Conservation (phyloP, 192 early-diverging fungal genomes). For the Helicostylum pulchrum region DNA sequence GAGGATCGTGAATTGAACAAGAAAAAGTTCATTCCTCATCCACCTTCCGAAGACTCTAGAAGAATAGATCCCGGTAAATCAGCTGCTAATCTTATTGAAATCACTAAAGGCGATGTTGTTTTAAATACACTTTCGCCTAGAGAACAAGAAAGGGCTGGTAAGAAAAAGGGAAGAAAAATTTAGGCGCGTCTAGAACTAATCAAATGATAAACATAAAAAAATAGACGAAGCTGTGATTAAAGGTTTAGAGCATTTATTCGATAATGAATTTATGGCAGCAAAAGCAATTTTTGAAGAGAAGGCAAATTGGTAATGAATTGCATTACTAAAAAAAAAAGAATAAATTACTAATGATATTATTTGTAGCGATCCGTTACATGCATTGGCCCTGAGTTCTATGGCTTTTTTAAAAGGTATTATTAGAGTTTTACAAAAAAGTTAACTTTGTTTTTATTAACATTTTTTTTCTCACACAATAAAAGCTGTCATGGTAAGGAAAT, state of each 20-base stretch:
- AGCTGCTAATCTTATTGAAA: slow-evolving; percentile 17
- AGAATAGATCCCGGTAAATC: slow-evolving; percentile 13
- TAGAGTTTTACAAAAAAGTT: not conserved
- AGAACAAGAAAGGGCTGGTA: slow-evolving; percentile 35
- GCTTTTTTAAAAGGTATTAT: slow-evolving; percentile 53
- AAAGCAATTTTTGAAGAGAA: slow-evolving; percentile 23
- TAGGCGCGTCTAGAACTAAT: too few relatives aligned
- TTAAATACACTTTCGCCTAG: slow-evolving; percentile 23
- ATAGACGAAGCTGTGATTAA: slow-evolving; percentile 26
- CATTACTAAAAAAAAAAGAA: not conserved
- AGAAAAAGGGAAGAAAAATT: not conserved
- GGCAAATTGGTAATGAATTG: slow-evolving; percentile 16
- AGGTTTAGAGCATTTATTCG: slow-evolving; percentile 28
- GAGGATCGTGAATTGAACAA: not conserved
- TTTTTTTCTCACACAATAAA: slow-evolving; percentile 9
- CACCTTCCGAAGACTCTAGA: not conserved
- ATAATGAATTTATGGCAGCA: slow-evolving; percentile 34
- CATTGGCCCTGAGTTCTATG: slow-evolving; percentile 49
- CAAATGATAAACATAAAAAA: too few relatives aligned
- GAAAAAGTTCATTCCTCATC: not conserved
- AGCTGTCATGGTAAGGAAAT: slow-evolving; percentile 24
- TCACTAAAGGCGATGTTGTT: slow-evolving; percentile 18
- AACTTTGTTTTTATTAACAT: not conserved
- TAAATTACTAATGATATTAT: not conserved
- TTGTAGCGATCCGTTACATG: slow-evolving; percentile 45